These are phyloP conservation scores for Incumbomyces lentus DNA, from an alignment of 2,329 filamentous ascomycete species.

Conservation along the genomic window DNA sequence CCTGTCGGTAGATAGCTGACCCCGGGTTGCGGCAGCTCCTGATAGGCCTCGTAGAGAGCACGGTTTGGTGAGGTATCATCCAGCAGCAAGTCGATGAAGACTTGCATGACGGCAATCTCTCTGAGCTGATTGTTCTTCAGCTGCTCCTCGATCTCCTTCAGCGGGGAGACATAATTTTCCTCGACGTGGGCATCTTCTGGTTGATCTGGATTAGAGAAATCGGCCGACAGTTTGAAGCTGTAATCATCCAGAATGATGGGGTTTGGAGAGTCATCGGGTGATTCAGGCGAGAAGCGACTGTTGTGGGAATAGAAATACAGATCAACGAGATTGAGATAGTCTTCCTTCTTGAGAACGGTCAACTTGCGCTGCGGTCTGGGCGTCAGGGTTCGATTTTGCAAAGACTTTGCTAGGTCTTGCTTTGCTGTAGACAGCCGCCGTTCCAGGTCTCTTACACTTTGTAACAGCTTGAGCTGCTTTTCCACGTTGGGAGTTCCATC, in stretches of 20 bases:
- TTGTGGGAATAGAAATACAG: slow-evolving; percentile 31
- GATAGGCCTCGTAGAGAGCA: slow-evolving; percentile 44
- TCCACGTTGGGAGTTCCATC: slow-evolving; percentile 25
- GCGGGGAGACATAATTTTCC: slow-evolving; percentile 15
- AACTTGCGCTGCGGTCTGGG: background rate
- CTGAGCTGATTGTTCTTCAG: slow-evolving; percentile 24
- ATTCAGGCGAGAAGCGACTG: slow-evolving; percentile 19
- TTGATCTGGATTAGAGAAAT: slow-evolving; percentile 11
- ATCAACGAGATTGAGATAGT: slow-evolving; percentile 39
- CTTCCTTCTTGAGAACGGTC: slow-evolving; percentile 29
- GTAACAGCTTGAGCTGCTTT: slow-evolving; percentile 16
- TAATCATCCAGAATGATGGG: slow-evolving; percentile 19
- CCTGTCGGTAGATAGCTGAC: slow-evolving; percentile 39
- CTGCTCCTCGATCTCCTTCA: slow-evolving; percentile 26
- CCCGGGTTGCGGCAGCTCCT: slow-evolving; percentile 42
- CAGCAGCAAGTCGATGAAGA: slow-evolving; percentile 32
- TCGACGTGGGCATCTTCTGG: slow-evolving; percentile 15
- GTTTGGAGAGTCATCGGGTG: slow-evolving; percentile 19
- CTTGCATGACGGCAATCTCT: slow-evolving; percentile 16
- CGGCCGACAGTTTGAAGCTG: slow-evolving; percentile 18
- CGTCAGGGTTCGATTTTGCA: slow-evolving; percentile 2
- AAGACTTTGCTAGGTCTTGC: slow-evolving; percentile 9
- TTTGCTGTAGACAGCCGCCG: slow-evolving; percentile 18
- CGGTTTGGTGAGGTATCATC: slow-evolving; percentile 37
- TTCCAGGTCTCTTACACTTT: slow-evolving; percentile 19